Percentiles rank a stretch among this genome's conserved stretches.
Evolutionary conservation across 345 rosid species (phyloP).

Genomic region (Salix suchowensis): DNA sequence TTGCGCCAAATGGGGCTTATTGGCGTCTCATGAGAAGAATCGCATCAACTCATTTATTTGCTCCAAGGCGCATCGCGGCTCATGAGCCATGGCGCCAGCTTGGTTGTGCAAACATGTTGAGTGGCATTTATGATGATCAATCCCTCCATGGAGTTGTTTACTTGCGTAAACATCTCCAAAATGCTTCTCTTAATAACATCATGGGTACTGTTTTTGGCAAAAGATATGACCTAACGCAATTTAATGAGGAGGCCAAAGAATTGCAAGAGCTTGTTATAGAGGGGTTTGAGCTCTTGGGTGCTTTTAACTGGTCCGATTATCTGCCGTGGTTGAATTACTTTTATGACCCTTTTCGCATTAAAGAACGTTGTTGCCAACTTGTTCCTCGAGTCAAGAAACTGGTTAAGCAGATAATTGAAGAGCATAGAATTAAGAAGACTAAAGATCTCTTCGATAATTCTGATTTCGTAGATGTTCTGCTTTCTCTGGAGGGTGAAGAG

Average conservation of each 20-base stretch:
- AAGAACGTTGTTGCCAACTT: conserved; percentile 38
- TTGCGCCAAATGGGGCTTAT: conserved; percentile 45
- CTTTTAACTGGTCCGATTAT: conserved; percentile 61
- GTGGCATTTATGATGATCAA: conserved; percentile 24
- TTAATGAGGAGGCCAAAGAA: conserved; percentile 21
- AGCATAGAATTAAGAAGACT: conserved; percentile 20
- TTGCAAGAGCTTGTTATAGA: conserved; percentile 40
- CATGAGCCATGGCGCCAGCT: conserved; percentile 40
- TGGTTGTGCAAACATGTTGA: conserved; percentile 32
- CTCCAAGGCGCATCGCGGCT: conserved; percentile 40
- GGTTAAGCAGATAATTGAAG: conserved; percentile 33
- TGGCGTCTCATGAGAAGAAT: conserved; percentile 47
- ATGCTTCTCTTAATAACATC: conserved; percentile 46
- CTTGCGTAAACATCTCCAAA: conserved; percentile 42
- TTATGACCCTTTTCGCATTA: conserved; percentile 40
- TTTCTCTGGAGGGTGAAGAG: conserved; percentile 41
- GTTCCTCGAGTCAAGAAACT: conserved; percentile 47
- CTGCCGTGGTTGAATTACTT: conserved; percentile 43
- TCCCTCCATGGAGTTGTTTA: conserved; percentile 15
- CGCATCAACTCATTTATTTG: conserved; percentile 43
- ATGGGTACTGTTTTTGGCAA: conserved; percentile 57
- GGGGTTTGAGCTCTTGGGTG: conserved; percentile 53
- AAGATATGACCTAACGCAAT: conserved; percentile 22
- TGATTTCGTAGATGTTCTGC: conserved; percentile 51
- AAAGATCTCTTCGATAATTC: conserved; percentile 9